Base-by-base conservation (phyloP, 1,284 basidiomycete species). In the Anthracocystis panici-leucophaei region DNA sequence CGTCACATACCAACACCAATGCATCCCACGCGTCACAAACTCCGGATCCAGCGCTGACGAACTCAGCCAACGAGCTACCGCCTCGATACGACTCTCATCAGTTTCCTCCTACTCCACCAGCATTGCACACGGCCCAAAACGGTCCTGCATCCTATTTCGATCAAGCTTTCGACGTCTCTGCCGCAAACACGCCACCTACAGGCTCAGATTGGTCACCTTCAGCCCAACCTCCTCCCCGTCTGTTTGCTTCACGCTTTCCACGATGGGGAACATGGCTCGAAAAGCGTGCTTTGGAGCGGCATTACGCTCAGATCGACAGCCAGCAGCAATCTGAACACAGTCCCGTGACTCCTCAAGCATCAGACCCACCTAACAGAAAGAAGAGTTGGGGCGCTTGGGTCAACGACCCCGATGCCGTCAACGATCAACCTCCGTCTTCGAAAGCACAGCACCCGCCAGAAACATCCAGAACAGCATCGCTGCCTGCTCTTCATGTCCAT, bases 371-470 rank as follows among this genome's bases (percentile, higher is more conserved):
- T 0, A 58, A 35, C 35, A 62, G 73, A 14, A 77, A 77, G 35
- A 77, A 67, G 59, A 75, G 71, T 31, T 77, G 75, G 75, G 75
- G 75, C 16, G 61, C 71, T 25, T 69, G 70, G 55, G 65, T 74
- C 29, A 62, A 74, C 27, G 75, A 60, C 41, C 60, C 71, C 10
- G 71, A 77, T 48, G 75, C 75, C 14, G 31, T 77, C 52, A 64
- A 45, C 38, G 75, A 75, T 27, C 50, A 56, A 18, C n/a, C 31
- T n/a, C 27, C 53, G 0, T 6, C 35, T 21, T 27, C 29, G 5
- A 1, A 16, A 7, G 5, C 46, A 16, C 18, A 20, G 14, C n/a
- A 49, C n/a, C 2, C 35, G 14, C 12, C 21, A 41, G 6, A 38
- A 18, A 16, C 12, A 1, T 9, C 25, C 3, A 27, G 51, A 10